These are phyloP conservation scores for Endotrypanum monterogeii DNA, from an alignment of 208 protist species.

Conservation along the genomic window DNA sequence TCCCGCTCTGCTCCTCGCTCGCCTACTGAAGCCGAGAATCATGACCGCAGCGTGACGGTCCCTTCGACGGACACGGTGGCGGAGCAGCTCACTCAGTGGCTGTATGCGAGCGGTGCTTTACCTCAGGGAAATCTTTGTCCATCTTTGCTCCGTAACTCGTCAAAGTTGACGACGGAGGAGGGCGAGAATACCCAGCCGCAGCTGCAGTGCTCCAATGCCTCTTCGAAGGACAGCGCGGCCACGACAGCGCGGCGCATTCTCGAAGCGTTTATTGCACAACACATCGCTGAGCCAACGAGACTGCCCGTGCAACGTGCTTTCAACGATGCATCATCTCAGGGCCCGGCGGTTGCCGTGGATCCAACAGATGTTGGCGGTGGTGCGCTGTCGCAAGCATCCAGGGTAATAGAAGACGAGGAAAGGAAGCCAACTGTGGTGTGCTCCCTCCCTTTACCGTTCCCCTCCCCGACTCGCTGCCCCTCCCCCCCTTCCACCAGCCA, in stretches of 20 bases:
- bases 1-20: neutral
- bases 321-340: neutral
- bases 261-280: constrained; percentile 4
- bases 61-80: constrained; percentile 12
- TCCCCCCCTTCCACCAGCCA: neutral
- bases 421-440: neutral
- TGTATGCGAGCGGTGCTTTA: constrained; percentile 27
- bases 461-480: neutral
- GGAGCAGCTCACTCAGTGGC: constrained; percentile 45
- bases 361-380: neutral
- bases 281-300: neutral
- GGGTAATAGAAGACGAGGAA: neutral
- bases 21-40: neutral
- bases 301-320: too few relatives aligned
- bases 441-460: neutral
- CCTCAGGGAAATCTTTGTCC: neutral
- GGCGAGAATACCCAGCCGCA: neutral
- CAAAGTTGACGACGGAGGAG: neutral
- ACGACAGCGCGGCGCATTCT: neutral
- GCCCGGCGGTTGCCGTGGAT: neutral
- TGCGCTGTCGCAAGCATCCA: neutral
- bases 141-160: neutral
- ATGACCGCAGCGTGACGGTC: neutral
- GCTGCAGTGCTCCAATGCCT: neutral
- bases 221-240: neutral